Evolutionary conservation across 495 filamentous ascomycete genomes (phyloP), one percentile per base, ranked within the genome.

Genomic region (Daldinia loculata): DNA sequence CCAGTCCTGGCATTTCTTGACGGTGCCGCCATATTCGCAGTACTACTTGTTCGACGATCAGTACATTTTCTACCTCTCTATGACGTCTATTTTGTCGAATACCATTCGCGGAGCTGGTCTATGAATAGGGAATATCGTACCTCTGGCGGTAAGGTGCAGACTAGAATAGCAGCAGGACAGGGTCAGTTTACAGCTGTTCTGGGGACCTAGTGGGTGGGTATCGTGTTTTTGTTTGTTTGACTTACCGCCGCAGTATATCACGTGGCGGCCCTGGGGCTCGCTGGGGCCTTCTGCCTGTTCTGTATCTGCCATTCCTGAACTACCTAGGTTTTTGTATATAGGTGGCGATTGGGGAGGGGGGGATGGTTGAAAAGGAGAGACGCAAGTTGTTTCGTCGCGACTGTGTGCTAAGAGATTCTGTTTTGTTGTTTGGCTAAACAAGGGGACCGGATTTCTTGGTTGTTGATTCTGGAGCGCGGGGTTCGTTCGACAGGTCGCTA

Each of bases 1-100:
- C 95, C 95, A 99, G 77, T 97, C 93, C 77, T 94, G 91, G 80
- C 95, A 99, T 84, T 97, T 98, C 81, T 93, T 96, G n/a, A 91
- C 89, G n/a, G 94, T 97, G 58, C 92, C 94, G 74, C 95, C 95
- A 79, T 97, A 98, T 81, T 98, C 96, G 82, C 95, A 99, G 81
- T 97, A 99, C 95, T 99, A 81, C 64, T 74, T 74, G 65, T 56
- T 71, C 52, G 43, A 24, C 50, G 56, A 66, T 77, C 56, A 77
- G 75, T 53, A n/a, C 24, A 30, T 57, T 50, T 38, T 51, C 56
- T 58, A 34, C 56, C 8, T 27, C 26, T 36, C 50, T n/a, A 41
- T 24, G 19, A 24, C 19, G 43, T 48, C 43, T 48, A 48, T 48
- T 22, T 24, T 48, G 9, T 48, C 17, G 43, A 48, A 48, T 48